Evolutionary conservation across 2,329 filamentous ascomycete species (phyloP).

Genomic region (Botrytis galanthina): DNA sequence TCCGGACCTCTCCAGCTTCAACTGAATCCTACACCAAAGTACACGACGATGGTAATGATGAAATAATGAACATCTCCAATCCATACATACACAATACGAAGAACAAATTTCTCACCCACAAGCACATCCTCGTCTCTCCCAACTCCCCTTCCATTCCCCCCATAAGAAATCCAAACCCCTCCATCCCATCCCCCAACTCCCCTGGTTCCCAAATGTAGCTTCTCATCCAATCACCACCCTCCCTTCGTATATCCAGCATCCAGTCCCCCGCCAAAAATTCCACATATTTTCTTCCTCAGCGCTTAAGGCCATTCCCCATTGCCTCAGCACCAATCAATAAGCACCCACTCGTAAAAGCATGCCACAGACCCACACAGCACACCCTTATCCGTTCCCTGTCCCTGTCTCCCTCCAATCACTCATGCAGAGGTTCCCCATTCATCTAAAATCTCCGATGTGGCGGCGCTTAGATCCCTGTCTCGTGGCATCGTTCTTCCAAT

Average conservation of each 20-base stretch:
- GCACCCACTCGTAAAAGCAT: background rate
- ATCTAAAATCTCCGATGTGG: background rate
- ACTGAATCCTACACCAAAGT: background rate
- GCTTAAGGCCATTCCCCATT: conserved; percentile 8
- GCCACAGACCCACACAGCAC: background rate
- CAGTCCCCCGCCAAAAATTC: conserved; percentile 3
- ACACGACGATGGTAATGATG: background rate
- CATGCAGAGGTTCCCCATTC: background rate
- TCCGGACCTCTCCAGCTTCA: background rate
- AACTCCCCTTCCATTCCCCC: no score
- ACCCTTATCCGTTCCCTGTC: background rate
- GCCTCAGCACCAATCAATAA: background rate
- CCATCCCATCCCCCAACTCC: background rate
- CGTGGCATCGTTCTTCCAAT: background rate
- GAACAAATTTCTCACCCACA: background rate
- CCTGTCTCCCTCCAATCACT: background rate
- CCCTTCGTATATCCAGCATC: background rate
- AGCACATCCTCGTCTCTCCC: background rate
- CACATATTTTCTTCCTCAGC: conserved; percentile 2
- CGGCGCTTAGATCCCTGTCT: conserved; percentile 19
- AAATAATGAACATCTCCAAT: background rate
- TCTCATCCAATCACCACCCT: background rate
- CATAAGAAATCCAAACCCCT: background rate
- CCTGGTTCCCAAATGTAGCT: background rate
- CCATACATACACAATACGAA: background rate